A percentile compares a stretch with the other conserved stretches of the same genome.
These are phyloP conservation scores for Hansenula lynferdii DNA, from an alignment of 1,139 yeast genomes.

Conservation along the genomic window DNA sequence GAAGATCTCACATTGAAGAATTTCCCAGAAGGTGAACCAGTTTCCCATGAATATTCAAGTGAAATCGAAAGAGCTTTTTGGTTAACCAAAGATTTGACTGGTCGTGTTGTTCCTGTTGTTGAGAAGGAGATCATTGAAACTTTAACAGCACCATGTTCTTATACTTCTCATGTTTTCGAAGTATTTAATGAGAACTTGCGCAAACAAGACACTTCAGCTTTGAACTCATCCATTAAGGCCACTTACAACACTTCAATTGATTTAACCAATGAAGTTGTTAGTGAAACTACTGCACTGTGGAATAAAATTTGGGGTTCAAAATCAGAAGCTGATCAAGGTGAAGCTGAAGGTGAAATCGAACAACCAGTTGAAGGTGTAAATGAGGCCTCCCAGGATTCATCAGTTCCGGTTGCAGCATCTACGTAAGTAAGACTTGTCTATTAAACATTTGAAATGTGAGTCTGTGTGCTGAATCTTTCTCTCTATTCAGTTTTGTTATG, in stretches of 20 bases:
- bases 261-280: slow-evolving; percentile 19
- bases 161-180: slow-evolving; percentile 25
- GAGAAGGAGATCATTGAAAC: slow-evolving; percentile 16
- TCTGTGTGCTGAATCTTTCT: no score
- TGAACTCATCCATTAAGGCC: slow-evolving; percentile 26
- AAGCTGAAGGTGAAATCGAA: background rate
- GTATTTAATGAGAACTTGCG: slow-evolving; percentile 28
- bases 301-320: slow-evolving; percentile 5
- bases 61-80: slow-evolving; percentile 47
- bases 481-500: no score
- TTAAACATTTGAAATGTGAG: no score
- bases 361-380: background rate
- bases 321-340: background rate
- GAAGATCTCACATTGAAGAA: slow-evolving; percentile 39
- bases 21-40: slow-evolving; percentile 44
- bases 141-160: slow-evolving; percentile 25
- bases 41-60: slow-evolving; percentile 40
- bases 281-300: slow-evolving; percentile 7
- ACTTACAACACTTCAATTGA: slow-evolving; percentile 19
- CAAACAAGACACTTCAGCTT: slow-evolving; percentile 22
- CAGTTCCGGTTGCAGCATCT: background rate
- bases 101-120: slow-evolving; percentile 25
- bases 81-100: slow-evolving; percentile 36
- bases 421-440: no score
- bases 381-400: no score